These are phyloP conservation scores for Exophiala spinifera DNA, from an alignment of 2,329 filamentous ascomycete species.

Conservation along the genomic window DNA sequence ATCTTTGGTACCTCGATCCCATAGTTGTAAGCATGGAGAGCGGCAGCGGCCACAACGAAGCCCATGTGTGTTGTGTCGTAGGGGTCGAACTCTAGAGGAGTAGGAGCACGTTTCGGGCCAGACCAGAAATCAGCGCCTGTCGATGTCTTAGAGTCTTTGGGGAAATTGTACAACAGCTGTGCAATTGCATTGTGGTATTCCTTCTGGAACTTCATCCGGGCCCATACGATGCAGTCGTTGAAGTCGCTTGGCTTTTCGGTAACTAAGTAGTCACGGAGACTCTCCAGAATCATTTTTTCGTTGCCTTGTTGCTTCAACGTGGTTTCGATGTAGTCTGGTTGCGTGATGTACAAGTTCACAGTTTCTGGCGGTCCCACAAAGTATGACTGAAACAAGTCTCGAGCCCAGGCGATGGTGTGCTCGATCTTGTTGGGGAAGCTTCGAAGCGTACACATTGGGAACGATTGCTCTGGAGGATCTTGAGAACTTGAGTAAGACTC, in stretches of 20 bases:
- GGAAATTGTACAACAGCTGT: conserved; percentile 94
- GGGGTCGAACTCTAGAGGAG: conserved; percentile 82
- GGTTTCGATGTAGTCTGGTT: conserved; percentile 83
- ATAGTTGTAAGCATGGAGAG: conserved; percentile 97
- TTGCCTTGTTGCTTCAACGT: conserved; percentile 91
- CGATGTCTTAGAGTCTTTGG: conserved; percentile 86
- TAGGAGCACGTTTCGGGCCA: conserved; percentile 92
- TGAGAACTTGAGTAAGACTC: conserved; percentile 98
- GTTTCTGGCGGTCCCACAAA: conserved; percentile 93
- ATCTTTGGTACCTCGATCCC: conserved; percentile 81
- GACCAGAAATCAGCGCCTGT: conserved; percentile 95
- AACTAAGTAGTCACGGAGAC: conserved; percentile 82
- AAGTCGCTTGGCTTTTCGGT: conserved; percentile 88
- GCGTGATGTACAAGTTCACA: conserved; percentile 88
- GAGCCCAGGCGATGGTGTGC: conserved; percentile 97
- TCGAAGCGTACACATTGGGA: conserved; percentile 96
- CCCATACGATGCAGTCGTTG: conserved; percentile 96
- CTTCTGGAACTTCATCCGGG: conserved; percentile 86
- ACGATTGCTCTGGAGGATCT: conserved; percentile 96
- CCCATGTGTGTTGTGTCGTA: conserved; percentile 81
- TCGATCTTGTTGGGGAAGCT: conserved; percentile 99
- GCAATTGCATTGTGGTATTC: conserved; percentile 97
- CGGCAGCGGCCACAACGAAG: conserved; percentile 84
- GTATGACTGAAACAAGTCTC: conserved; percentile 89
- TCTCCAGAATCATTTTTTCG: conserved; percentile 90